These are phyloP conservation scores for Blumeria hordei DNA, from an alignment of 2,329 filamentous ascomycete genomes.

Conservation along the genomic window DNA sequence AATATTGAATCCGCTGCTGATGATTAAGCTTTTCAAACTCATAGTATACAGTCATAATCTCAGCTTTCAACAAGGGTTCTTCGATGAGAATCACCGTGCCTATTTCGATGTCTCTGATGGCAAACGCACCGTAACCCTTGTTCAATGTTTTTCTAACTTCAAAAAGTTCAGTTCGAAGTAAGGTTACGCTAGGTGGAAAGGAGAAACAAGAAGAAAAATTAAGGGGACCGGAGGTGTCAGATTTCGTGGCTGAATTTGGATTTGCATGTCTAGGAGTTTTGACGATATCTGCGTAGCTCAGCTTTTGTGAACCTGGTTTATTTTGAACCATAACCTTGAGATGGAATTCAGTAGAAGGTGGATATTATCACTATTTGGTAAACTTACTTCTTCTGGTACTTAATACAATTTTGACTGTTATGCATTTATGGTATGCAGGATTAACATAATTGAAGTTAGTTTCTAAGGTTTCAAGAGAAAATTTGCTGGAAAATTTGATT, in stretches of 20 bases:
- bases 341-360: too few relatives aligned
- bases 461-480: too few relatives aligned
- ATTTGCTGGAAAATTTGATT: too few relatives aligned
- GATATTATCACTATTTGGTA: too few relatives aligned
- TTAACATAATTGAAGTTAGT: too few relatives aligned
- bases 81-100: conserved; percentile 10
- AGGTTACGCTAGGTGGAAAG: not conserved
- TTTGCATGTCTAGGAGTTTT: not conserved
- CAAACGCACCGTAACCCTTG: conserved; percentile 13
- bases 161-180: conserved; percentile 11
- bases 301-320: not conserved
- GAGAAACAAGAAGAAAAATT: not conserved
- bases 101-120: conserved; percentile 9
- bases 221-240: not conserved
- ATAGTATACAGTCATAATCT: conserved; percentile 4
- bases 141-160: conserved; percentile 10
- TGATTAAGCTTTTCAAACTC: conserved; percentile 6
- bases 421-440: too few relatives aligned
- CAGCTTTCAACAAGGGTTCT: conserved; percentile 9
- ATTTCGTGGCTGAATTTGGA: not conserved
- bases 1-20: conserved; percentile 7
- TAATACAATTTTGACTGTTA: too few relatives aligned
- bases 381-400: too few relatives aligned
- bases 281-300: not conserved
- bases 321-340: not conserved